phyloP scores from a whole-genome alignment of 2,329 filamentous ascomycete genomes.

The Neoarthrinium moseri region DNA sequence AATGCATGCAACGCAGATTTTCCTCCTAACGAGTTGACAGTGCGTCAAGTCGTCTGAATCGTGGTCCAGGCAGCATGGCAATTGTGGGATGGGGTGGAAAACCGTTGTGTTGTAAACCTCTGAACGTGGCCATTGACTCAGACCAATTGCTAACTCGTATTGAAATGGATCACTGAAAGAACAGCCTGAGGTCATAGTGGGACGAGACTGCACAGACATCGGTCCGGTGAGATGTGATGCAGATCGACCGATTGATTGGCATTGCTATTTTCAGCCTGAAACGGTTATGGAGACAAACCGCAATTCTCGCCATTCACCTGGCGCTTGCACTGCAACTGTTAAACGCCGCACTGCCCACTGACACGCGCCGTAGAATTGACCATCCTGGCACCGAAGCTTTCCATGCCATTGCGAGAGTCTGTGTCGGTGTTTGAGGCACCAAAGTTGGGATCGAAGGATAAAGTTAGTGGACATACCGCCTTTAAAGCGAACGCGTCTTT shows the following conservation, averaged over 20 bases:
- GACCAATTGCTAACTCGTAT: background rate
- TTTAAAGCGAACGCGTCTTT: too few species aligned
- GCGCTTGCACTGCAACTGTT: too few species aligned
- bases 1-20: too few species aligned
- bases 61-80: too few species aligned
- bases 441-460: too few species aligned
- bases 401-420: background rate
- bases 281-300: slow-evolving; percentile 17
- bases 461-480: background rate
- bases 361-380: too few species aligned
- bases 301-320: slow-evolving; percentile 4
- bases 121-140: too few species aligned
- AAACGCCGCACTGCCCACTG: too few species aligned
- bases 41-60: too few species aligned
- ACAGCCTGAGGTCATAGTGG: background rate
- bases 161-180: background rate
- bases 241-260: slow-evolving; percentile 19
- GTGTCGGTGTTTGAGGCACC: background rate
- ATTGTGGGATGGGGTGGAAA: too few species aligned
- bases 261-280: slow-evolving; percentile 20
- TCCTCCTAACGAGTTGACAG: too few species aligned
- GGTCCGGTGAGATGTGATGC: slow-evolving; percentile 14
- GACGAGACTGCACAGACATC: background rate
- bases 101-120: background rate
- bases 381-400: too few species aligned